These are phyloP conservation scores for Arthrinium phaeospermum DNA, from an alignment of 2,329 filamentous ascomycete genomes.

Conservation along the genomic window DNA sequence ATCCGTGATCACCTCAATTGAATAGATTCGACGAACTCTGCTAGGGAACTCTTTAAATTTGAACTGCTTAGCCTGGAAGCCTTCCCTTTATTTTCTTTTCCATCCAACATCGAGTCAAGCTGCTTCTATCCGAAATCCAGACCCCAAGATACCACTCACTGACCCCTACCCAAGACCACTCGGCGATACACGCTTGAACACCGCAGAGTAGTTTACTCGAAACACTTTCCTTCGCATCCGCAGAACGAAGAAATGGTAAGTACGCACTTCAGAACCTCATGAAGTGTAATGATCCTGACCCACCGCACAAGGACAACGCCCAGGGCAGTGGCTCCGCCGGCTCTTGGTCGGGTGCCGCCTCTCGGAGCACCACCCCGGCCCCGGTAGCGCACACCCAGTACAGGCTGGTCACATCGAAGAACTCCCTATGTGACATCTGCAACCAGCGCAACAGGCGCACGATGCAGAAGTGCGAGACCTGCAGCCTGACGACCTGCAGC, in stretches of 20 bases:
- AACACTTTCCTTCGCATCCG: background rate
- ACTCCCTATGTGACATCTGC: constrained; percentile 24
- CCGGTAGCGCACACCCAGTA: constrained; percentile 17
- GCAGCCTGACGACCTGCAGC: constrained; percentile 27
- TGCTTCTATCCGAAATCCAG: background rate
- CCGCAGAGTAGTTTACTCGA: background rate
- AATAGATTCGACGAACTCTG: background rate
- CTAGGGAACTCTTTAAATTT: background rate
- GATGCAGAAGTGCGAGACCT: constrained; percentile 27
- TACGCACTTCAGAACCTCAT: background rate
- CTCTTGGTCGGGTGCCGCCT: background rate
- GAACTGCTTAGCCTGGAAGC: background rate
- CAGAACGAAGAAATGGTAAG: background rate
- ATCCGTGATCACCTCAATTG: background rate
- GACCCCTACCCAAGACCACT: background rate
- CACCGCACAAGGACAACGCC: background rate
- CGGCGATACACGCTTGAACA: background rate
- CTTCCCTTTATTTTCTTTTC: background rate
- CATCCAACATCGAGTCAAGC: background rate
- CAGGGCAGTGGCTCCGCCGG: background rate
- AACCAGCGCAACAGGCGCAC: constrained; percentile 15
- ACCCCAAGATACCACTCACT: background rate
- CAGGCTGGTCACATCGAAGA: constrained; percentile 9
- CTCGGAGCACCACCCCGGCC: background rate
- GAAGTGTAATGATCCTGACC: background rate